Percentiles rank a stretch among this genome's conserved stretches.
These are phyloP conservation scores for Lunasporangiospora selenospora DNA, from an alignment of 192 early-diverging fungal genomes.

Conservation along the genomic window DNA sequence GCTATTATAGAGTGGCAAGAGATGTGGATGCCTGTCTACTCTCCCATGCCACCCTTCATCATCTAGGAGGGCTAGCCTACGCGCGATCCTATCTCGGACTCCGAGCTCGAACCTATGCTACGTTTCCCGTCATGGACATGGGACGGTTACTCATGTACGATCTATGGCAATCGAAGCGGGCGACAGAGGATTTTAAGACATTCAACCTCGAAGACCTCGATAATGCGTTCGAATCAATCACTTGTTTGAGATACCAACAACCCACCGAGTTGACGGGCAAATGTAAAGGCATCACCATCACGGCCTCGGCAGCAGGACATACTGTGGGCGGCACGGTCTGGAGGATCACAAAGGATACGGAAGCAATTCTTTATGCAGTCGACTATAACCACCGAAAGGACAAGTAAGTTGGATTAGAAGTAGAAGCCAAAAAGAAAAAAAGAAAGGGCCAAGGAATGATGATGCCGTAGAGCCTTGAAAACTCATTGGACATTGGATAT, in stretches of 20 bases:
- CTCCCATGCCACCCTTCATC: conserved; percentile 87
- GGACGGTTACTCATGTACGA: conserved; percentile 87
- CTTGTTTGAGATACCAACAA: conserved; percentile 86
- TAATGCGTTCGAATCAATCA: conserved; percentile 83
- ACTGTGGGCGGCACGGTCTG: conserved; percentile 96
- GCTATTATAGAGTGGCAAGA: conserved; percentile 72
- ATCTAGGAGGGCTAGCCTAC: conserved; percentile 87
- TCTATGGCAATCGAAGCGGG: conserved; percentile 70
- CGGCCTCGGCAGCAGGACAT: conserved; percentile 92
- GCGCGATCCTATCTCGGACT: conserved; percentile 80
- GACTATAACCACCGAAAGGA: conserved; percentile 97
- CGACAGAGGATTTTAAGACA: conserved; percentile 73
- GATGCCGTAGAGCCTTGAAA: too few relatives aligned
- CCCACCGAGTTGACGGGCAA: conserved; percentile 78
- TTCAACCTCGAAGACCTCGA: conserved; percentile 86
- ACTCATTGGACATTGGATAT: too few relatives aligned
- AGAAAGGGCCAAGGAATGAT: background rate
- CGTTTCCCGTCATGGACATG: conserved; percentile 92
- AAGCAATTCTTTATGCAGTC: conserved; percentile 94
- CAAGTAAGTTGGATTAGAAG: conserved; percentile 55
- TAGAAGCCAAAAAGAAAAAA: background rate
- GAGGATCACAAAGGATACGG: conserved; percentile 95
- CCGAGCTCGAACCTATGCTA: conserved; percentile 87
- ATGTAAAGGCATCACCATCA: conserved; percentile 85
- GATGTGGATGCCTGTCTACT: conserved; percentile 91